A percentile compares a stretch with the other conserved stretches of the same genome.
These are phyloP conservation scores for Suhomyces choctaworum DNA, from an alignment of 1,139 yeast genomes.

Conservation along the genomic window DNA sequence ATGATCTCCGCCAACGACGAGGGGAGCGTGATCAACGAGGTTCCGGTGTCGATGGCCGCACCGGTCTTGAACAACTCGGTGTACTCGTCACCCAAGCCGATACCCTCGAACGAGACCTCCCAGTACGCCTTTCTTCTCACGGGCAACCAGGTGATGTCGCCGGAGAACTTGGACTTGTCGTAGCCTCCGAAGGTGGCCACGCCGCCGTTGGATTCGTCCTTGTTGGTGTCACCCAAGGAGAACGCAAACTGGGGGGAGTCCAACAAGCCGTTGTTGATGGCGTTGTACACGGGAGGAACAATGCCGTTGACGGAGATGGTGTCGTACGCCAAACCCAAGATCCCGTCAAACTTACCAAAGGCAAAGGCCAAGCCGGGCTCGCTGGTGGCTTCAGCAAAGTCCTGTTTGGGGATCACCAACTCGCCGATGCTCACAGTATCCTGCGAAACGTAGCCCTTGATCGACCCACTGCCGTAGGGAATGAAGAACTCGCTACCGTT, in stretches of 20 bases:
- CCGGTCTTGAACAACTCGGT: slow-evolving; percentile 83
- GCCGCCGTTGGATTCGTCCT: slow-evolving; percentile 70
- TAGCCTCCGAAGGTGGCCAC: slow-evolving; percentile 93
- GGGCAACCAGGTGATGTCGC: slow-evolving; percentile 91
- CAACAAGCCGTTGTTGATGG: slow-evolving; percentile 74
- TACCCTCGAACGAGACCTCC: slow-evolving; percentile 92
- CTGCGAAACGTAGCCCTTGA: slow-evolving; percentile 88
- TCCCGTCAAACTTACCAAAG: slow-evolving; percentile 97
- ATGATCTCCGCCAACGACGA: slow-evolving; percentile 92
- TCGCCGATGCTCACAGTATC: slow-evolving; percentile 82
- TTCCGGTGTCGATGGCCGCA: slow-evolving; percentile 98
- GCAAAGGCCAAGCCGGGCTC: slow-evolving; percentile 99
- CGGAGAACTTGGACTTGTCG: slow-evolving; percentile 70
- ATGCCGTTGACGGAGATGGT: slow-evolving; percentile 83
- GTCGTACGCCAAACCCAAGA: slow-evolving; percentile 90
- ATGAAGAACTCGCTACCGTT: slow-evolving; percentile 86
- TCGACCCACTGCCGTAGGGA: slow-evolving; percentile 88
- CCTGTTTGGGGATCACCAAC: slow-evolving; percentile 79
- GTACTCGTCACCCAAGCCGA: slow-evolving; percentile 87
- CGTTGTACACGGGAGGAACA: slow-evolving; percentile 93
- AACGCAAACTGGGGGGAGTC: slow-evolving; percentile 87
- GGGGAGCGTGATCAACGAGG: slow-evolving; percentile 92
- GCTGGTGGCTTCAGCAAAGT: slow-evolving; percentile 93
- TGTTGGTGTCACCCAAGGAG: slow-evolving; percentile 77
- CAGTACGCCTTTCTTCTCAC: slow-evolving; percentile 99